A percentile compares a stretch with the other conserved stretches of the same genome.
Evolutionary conservation across 2,329 filamentous ascomycete species (phyloP).

Genomic region (Colletotrichum acutatum): DNA sequence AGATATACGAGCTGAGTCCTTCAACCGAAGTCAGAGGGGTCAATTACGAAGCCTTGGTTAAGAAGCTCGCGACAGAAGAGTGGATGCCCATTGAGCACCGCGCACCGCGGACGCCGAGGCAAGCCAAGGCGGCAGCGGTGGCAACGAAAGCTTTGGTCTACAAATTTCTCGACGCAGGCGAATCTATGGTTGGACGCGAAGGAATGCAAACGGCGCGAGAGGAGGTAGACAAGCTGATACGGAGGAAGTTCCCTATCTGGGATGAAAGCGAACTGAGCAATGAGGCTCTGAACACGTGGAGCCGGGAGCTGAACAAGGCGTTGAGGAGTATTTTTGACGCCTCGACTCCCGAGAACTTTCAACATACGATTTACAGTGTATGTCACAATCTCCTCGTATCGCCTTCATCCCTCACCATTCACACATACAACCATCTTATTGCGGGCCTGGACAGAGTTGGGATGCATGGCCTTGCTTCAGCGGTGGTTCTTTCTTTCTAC

Average conservation of each 20-base stretch:
- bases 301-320: conserved; percentile 17
- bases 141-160: background rate
- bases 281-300: background rate
- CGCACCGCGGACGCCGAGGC: background rate
- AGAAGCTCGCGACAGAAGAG: conserved; percentile 4
- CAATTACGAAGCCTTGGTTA: conserved; percentile 8
- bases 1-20: conserved; percentile 9
- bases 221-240: conserved; percentile 24
- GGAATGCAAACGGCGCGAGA: conserved; percentile 1
- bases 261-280: background rate
- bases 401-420: conserved; percentile 69
- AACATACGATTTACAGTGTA: conserved; percentile 53
- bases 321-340: conserved; percentile 19
- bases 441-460: conserved; percentile 68
- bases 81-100: background rate
- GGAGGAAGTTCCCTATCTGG: conserved; percentile 14
- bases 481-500: conserved; percentile 64
- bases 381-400: conserved; percentile 76
- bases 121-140: background rate
- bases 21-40: background rate
- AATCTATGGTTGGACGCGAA: background rate
- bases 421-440: conserved; percentile 78
- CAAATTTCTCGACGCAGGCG: background rate
- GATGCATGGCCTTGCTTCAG: conserved; percentile 60
- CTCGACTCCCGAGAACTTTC: background rate